Base-by-base conservation (phyloP, 352 stramenopile species). In the Phytophthora palmivora region DNA sequence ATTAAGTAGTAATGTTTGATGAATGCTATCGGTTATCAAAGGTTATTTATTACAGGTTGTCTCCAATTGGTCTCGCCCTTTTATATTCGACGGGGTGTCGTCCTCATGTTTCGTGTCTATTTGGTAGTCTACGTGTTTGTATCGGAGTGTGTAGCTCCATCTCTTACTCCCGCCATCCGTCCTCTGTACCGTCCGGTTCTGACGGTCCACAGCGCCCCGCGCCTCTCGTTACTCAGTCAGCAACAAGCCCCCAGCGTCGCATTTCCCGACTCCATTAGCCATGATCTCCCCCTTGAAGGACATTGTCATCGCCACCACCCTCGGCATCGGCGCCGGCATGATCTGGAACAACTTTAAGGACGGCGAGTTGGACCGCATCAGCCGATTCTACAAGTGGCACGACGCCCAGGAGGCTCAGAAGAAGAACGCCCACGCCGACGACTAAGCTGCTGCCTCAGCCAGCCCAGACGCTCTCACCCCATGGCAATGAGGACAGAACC, bases 281-380 rank as follows among this genome's bases (percentile, higher is more conserved):
- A 95, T 91, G 84, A 79, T 91, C 67, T 94, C 80, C 62, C 84
- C 84, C 9, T 47, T 92, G 32, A 92, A 90, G 75, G 87, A 95
- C 74, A 90, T 95, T 51, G 47, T 88, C 30, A 80, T 95, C 68
- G 87, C 74, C 79, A 81, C 79, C 30, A 58, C 48, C 53, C 85
- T 95, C 47, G 87, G 84, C 63, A 34, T 91, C 44, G 58, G 68
- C 42, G 60, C 62, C 16, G 84, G 58, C 61, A 22, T 72, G 32
- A n/a, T 80, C 24, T 95, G 85, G 83, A 84, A 90, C 72, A 74
- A 76, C 57, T 88, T 54, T 38, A 90, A 87, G 68, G 70, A 89
- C 59, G 63, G 54, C 43, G 79, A 94, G 67, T 64, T 95, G 57
- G 79, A 86, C 67, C 82, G 81, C 70, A 92, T 90, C 63, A 77